Percentiles rank a stretch among this genome's conserved stretches.
Conservation (phyloP, 1,139 yeast species). For the Scheffersomyces lignicola region DNA sequence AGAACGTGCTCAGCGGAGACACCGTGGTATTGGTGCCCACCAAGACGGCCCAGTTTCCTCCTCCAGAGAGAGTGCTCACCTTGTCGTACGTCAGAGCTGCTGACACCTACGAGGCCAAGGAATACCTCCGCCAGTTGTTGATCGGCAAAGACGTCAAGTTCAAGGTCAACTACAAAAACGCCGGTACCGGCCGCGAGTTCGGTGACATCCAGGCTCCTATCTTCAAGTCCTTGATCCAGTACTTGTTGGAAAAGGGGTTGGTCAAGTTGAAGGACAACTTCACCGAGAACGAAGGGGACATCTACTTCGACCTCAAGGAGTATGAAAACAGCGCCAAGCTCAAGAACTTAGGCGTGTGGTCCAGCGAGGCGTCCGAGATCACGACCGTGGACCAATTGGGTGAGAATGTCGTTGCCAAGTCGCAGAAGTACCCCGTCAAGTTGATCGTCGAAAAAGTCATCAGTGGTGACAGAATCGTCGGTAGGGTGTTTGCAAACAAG, state of each 20-base stretch:
- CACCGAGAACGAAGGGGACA: constrained; percentile 32
- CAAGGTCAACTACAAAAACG: constrained; percentile 52
- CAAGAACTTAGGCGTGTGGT: constrained; percentile 60
- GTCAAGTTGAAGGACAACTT: constrained; percentile 65
- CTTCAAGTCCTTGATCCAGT: constrained; percentile 58
- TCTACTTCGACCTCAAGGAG: constrained; percentile 21
- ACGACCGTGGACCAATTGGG: constrained; percentile 36
- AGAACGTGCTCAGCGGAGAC: constrained; percentile 72
- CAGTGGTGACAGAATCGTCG: constrained; percentile 72
- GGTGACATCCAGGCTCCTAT: constrained; percentile 73
- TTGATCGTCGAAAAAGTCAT: constrained; percentile 74
- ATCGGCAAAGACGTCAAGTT: constrained; percentile 71
- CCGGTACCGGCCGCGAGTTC: constrained; percentile 59
- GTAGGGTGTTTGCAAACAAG: constrained; percentile 51
- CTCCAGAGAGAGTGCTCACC: constrained; percentile 61
- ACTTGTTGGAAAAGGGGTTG: constrained; percentile 57
- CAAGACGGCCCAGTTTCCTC: constrained; percentile 43
- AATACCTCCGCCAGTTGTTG: constrained; percentile 59
- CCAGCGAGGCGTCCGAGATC: constrained; percentile 16
- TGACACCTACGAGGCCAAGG: constrained; percentile 56
- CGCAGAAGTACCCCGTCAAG: constrained; percentile 45
- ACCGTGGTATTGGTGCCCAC: constrained; percentile 67
- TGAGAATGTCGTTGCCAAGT: constrained; percentile 34
- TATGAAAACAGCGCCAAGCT: constrained; percentile 52
- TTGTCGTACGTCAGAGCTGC: constrained; percentile 61